Base-by-base conservation (phyloP, 176 grass and related monocot genomes). In the Cocos nucifera region DNA sequence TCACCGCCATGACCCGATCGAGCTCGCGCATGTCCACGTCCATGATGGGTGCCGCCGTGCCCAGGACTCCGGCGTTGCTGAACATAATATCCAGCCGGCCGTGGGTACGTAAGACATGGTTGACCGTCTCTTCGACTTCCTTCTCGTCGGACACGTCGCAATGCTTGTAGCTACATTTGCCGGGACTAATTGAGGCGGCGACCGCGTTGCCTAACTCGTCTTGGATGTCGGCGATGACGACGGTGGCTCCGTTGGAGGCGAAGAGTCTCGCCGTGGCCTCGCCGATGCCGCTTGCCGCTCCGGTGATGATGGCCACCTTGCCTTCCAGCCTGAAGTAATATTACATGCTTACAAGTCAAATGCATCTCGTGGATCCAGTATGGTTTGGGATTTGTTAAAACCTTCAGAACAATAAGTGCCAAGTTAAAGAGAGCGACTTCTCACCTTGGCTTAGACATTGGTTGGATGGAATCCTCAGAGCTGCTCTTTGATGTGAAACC, bases 261-360 rank as follows among this genome's bases (percentile, higher is more conserved):
- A 95, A 89, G 18, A 89, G 89, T 16, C 78, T 73, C 21, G 89
- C 85, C 18, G 82, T 51, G 6, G 81, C 85, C 71, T 74, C 81
- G 28, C 89, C 89, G 18, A 95, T 95, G 57, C 89, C 89, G 53
- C 85, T 89, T 52, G 89, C 89, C 17, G 75, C 89, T 51, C 89
- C 85, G 19, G 89, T 89, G 5, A 95, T 75, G 59, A 95, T 82
- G 2, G 50, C 89, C 44, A 95, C 89, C 78, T 95, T 95, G 72
- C 85, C 85, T 60, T 88, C 85, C 66, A 95, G 44, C 75, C 89
- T 95, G 22, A 44, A 14, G 7, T 44, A 9, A 14, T 12, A 44
- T 44, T 14, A 44, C 28, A 30, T 30, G 28, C 28, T 30, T 6
- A 6, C 28, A 30, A 29, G 27, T 29, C 28, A 29, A 4, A 6